Evolutionary conservation across 1,284 basidiomycete species (phyloP), one percentile per base, ranked within the genome.

Genomic region (Fomitopsis palustris): DNA sequence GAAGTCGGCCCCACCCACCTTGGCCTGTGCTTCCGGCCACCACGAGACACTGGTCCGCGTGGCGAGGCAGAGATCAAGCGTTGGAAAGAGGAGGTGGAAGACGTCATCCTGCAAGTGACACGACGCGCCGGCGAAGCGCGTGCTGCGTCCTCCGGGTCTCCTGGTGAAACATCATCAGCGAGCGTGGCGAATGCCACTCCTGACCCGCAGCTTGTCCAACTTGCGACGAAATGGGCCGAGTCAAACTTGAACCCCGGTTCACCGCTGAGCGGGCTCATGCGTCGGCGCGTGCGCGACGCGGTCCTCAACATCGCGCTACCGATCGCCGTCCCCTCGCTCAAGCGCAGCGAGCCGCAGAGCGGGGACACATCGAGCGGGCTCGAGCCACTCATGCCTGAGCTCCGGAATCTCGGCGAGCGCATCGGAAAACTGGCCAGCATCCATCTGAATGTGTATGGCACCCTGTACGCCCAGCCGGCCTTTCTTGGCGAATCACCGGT

Each of bases 381-480:
- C 76, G 87, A 88, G 66, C 81, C 86, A 37, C 78, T 93, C 55
- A 73, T 79, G 58, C 82, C 84, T 42, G 90, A 93, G 72, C 83
- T 93, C 61, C 76, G 78, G 33, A 76, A 82, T 23, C 79, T 93
- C 45, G 82, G 82, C 29, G 85, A 90, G 64, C 83, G 86, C 67
- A 79, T 92, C 42, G 80, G 86, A 47, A 84, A 85, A 62, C 78
- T 93, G 54, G 85, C 86, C 6, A 75, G 82, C 54, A 85, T 91
- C 63, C 90, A 93, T 70, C 76, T 90, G 56, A 82, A 85, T 64
- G 86, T 89, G 51, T 92, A 90, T 70, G 76, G 88, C 43, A 81
- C 83, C 29, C 71, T 91, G 59, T 93, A 93, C 73, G 87, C 89
- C 72, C 81, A 83, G 67, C 79, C 84, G 61, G 81, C 80, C 58